Evolutionary conservation across 164 flowering plant genomes (phyloP), one percentile per base, ranked within the genome.

Genomic region (Sextonia rubra): DNA sequence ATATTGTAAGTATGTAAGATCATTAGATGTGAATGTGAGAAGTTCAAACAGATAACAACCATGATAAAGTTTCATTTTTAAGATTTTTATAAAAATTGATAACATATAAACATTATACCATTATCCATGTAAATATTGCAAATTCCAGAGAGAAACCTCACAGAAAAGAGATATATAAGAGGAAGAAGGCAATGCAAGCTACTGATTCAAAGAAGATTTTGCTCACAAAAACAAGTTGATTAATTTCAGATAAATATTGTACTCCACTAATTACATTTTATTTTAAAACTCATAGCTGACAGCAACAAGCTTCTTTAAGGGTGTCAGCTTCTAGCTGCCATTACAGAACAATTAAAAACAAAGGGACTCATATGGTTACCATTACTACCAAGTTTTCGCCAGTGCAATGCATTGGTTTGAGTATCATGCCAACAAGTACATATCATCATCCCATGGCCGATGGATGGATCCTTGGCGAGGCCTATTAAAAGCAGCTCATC

Each of bases 401-500:
- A 91, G 9, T 70, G 78, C 77, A 87, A 73, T 7, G 77, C 75
- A 47, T 73, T 76, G 0, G 78, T 79, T 22, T 77, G 65, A 2
- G 88, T 80, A 71, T 81, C 72, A 0, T 97, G 98, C 66, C 77
- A 66, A 80, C 93, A 90, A 14, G 91, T 85, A 76, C 77, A 93
- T 71, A 88, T 81, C 0, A 78, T 74, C 88, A 89, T 82, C 55
- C 83, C 82, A 27, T 76, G 83, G 6, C 82, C 83, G 17, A 80
- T 48, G 14, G 23, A 12, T 20, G 23, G n/a, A 29, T 83, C 62
- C 20, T 65, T 69, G 22, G 69, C 44, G 18, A 74, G 56, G 18
- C 97, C 97, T 0, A 91, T 87, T 1, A 90, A 90, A 24, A 91
- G 86, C 47, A 93, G 76, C 77, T 87, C 85, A 64, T 87, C 77